Percentiles rank a stretch among this genome's conserved stretches.
Evolutionary conservation across 2,329 filamentous ascomycete genomes (phyloP).

Genomic region (Cadophora luteo-olivacea): DNA sequence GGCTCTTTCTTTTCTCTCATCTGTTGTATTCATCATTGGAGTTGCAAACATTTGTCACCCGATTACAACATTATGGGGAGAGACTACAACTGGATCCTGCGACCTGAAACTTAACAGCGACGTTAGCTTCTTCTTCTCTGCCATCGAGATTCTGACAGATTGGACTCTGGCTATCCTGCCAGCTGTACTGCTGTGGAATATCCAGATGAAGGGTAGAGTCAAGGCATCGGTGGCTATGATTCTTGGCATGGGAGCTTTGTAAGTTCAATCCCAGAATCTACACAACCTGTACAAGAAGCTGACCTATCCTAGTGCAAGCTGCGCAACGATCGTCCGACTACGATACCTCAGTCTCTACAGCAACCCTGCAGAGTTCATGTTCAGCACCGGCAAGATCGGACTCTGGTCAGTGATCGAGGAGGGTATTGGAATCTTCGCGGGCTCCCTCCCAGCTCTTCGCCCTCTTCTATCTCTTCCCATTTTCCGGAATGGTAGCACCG

Average conservation of each 20-base stretch:
- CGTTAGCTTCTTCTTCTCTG: constrained; percentile 46
- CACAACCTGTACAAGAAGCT: constrained; percentile 18
- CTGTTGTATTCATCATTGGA: constrained; percentile 42
- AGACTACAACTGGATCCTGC: constrained; percentile 41
- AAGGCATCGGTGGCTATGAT: constrained; percentile 54
- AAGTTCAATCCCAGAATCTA: constrained; percentile 26
- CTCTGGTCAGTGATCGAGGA: constrained; percentile 57
- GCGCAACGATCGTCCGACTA: constrained; percentile 51
- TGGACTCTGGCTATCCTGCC: constrained; percentile 48
- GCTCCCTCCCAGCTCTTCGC: constrained; percentile 53
- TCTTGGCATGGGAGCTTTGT: constrained; percentile 53
- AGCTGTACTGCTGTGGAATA: constrained; percentile 48
- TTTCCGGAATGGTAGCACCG: constrained; percentile 30
- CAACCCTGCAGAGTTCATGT: constrained; percentile 50
- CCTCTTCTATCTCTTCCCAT: constrained; percentile 48
- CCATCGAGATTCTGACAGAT: constrained; percentile 48
- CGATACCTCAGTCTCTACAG: constrained; percentile 50
- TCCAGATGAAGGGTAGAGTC: constrained; percentile 51
- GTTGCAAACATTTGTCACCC: constrained; percentile 45
- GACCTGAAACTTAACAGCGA: constrained; percentile 42
- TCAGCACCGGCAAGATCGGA: constrained; percentile 49
- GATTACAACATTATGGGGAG: constrained; percentile 44
- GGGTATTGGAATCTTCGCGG: constrained; percentile 56
- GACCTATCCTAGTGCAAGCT: constrained; percentile 42
- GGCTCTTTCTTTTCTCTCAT: constrained; percentile 32